Conservation (phyloP, 192 early-diverging fungal species). For the Coemansia aciculifera region DNA sequence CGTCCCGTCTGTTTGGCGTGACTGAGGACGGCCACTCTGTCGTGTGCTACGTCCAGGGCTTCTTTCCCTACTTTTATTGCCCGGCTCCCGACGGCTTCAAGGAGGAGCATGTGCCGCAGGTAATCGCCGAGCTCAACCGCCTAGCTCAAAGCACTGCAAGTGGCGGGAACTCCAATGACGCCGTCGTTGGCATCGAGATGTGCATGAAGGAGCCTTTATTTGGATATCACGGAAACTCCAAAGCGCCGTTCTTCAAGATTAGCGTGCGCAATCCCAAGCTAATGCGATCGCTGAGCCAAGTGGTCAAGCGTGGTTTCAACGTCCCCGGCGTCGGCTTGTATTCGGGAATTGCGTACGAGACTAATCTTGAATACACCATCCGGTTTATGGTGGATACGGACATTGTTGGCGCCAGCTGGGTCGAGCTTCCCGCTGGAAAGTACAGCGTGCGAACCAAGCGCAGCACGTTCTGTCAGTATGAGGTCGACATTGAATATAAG, state of each 20-base stretch:
- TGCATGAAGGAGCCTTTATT: constrained; percentile 79
- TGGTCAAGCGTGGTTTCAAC: constrained; percentile 59
- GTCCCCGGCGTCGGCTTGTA: constrained; percentile 60
- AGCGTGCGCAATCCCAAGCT: constrained; percentile 62
- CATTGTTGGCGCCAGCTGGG: constrained; percentile 87
- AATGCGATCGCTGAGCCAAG: constrained; percentile 30
- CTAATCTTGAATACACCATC: constrained; percentile 82
- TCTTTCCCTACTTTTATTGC: constrained; percentile 93
- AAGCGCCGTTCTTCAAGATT: constrained; percentile 79
- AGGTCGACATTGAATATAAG: constrained; percentile 74
- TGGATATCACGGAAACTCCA: constrained; percentile 83
- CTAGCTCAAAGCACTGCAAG: constrained; percentile 39
- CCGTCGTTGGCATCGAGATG: constrained; percentile 59
- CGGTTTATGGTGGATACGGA: constrained; percentile 95
- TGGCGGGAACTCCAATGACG: constrained; percentile 14
- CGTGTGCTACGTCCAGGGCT: constrained; percentile 85
- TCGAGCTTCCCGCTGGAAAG: constrained; percentile 78
- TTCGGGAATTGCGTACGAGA: constrained; percentile 73
- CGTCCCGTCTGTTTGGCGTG: constrained; percentile 81
- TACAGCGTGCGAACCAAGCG: constrained; percentile 60
- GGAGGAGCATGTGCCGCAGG: constrained; percentile 57
- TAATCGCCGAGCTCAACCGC: constrained; percentile 43
- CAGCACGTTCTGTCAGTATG: constrained; percentile 68
- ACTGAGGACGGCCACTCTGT: constrained; percentile 92
- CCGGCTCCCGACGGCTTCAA: constrained; percentile 81